Percentiles rank a stretch among this genome's conserved stretches.
These are phyloP conservation scores for Diacronema lutheri DNA, from an alignment of 78 protist genomes.

Conservation along the genomic window DNA sequence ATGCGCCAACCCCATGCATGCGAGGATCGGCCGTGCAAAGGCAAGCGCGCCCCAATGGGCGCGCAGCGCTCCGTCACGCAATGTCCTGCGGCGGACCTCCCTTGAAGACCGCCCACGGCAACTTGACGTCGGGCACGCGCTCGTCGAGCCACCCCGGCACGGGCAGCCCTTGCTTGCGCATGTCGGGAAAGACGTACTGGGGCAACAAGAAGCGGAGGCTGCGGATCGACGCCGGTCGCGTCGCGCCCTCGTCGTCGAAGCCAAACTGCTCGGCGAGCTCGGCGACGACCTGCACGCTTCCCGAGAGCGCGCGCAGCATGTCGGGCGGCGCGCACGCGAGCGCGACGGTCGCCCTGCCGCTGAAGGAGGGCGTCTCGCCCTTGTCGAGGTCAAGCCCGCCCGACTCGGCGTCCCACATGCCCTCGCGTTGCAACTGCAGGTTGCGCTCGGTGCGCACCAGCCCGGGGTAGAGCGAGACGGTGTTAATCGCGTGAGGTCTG, in stretches of 20 bases:
- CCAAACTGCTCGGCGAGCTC: neutral
- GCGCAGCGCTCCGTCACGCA: too few relatives aligned
- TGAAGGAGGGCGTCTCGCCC: conserved; percentile 6
- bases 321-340: neutral
- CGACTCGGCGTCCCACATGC: neutral
- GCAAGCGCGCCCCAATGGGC: too few relatives aligned
- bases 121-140: neutral
- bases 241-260: neutral
- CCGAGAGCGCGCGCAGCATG: neutral
- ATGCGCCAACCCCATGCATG: too few relatives aligned
- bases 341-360: neutral
- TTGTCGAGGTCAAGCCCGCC: neutral
- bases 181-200: neutral
- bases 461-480: neutral
- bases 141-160: neutral
- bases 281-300: neutral
- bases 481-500: too few relatives aligned
- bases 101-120: neutral
- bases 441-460: neutral
- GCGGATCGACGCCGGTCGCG: neutral
- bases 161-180: neutral
- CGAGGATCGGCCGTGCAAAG: too few relatives aligned
- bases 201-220: neutral
- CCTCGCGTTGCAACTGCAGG: neutral
- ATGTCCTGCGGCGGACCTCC: neutral